Evolutionary conservation across 345 rosid species (phyloP).

Genomic region (Trapa incisa): DNA sequence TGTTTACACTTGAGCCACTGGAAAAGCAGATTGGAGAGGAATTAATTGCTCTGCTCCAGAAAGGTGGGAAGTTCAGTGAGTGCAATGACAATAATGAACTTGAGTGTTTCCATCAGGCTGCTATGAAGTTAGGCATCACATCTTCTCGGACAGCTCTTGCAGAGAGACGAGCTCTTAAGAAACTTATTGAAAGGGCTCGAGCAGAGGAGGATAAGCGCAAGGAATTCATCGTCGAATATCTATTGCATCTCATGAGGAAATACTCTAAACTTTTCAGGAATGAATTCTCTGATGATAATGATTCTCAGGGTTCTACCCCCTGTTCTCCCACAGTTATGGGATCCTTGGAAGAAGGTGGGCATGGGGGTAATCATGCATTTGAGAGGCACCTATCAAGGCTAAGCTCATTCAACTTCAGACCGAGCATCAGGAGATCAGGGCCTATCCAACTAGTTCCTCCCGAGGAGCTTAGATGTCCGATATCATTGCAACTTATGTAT

Average conservation of each 20-base stretch:
- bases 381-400: constrained; percentile 76
- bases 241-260: constrained; percentile 85
- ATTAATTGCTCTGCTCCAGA: constrained; percentile 70
- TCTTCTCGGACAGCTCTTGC: constrained; percentile 83
- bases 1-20: constrained; percentile 48
- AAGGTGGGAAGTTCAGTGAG: constrained; percentile 64
- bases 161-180: constrained; percentile 87
- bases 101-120: constrained; percentile 79
- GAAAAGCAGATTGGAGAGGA: constrained; percentile 97
- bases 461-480: constrained; percentile 92
- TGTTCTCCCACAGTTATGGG: constrained; percentile 66
- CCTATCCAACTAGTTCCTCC: constrained; percentile 68
- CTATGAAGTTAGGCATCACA: constrained; percentile 60
- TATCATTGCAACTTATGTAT: constrained; percentile 89
- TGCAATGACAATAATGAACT: constrained; percentile 56
- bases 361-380: constrained; percentile 38
- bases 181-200: constrained; percentile 85
- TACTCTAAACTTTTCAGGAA: constrained; percentile 86
- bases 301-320: constrained; percentile 81
- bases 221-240: constrained; percentile 89
- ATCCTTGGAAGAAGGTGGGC: constrained; percentile 36
- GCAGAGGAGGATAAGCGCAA: constrained; percentile 93
- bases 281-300: constrained; percentile 73
- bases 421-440: constrained; percentile 45
- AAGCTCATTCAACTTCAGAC: constrained; percentile 58